Evolutionary conservation across 768 basidiomycete genomes (phyloP), one percentile per base, ranked within the genome.

Genomic region (Sarcomyxa edulis): DNA sequence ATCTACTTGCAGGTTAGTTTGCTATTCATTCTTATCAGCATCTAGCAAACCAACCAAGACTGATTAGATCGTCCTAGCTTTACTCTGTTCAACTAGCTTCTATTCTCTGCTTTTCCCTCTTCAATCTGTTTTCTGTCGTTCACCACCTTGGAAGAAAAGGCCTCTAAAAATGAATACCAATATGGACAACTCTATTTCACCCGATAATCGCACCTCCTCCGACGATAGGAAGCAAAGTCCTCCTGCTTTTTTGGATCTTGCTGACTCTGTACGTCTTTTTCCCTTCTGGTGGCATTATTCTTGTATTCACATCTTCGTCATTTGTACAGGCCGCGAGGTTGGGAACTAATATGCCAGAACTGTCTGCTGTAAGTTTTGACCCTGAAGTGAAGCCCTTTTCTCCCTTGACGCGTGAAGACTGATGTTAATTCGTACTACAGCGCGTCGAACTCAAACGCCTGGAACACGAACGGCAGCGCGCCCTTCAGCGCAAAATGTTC

Each of bases 161-260:
- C 64, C 62, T 40, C 32, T 35, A 39, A 39, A 74, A 72, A 87
- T 88, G 86, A 82, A 76, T 63, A 65, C 67, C 62, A 64, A 68
- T 64, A 60, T 72, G 67, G 79, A 86, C 68, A 77, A 78, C 62
- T 74, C 76, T 79, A 82, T 63, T 66, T 65, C 72, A 59, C 61
- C 68, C 74, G 78, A 84, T 81, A 75, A 76, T 79, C 74, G 66
- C 58, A 61, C 74, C 54, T 53, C 76, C 59, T 67, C 74, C 37
- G 82, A 81, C 55, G 82, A 78, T 48, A 71, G 81, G 59, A 89
- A 86, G 69, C 84, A 85, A 54, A 91, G 84, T 62, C 89, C 90
- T 14, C 87, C 90, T 47, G 90, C 90, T 42, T 93, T 93, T 66
- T 72, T 93, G 65, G 90, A 93, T 71, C 80, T 93, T 53, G 90